Conservation (phyloP, 2,329 filamentous ascomycete species). For the Colletotrichum horii region DNA sequence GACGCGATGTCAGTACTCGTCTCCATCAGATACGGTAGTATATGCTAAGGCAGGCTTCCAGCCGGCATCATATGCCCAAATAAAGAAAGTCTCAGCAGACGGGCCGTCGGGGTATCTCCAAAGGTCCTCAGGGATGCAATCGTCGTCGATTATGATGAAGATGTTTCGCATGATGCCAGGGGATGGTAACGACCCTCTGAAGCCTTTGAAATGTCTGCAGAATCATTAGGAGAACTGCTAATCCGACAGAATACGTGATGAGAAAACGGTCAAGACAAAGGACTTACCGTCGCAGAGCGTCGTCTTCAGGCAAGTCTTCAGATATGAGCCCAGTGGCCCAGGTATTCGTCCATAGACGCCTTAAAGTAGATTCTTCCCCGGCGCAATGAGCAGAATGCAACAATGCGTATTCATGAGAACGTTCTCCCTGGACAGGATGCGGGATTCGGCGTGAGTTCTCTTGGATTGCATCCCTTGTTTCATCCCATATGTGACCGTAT, state of each 20-base stretch:
- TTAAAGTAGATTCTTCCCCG: background rate
- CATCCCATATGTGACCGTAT: too few species aligned
- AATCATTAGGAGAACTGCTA: background rate
- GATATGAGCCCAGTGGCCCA: background rate
- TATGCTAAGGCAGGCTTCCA: background rate
- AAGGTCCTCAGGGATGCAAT: background rate
- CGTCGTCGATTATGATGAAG: background rate
- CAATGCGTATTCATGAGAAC: background rate
- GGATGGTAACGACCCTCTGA: background rate
- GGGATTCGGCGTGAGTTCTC: too few species aligned
- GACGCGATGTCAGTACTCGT: background rate
- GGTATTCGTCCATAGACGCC: background rate
- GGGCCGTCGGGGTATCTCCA: background rate
- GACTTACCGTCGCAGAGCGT: background rate
- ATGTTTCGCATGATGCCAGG: background rate
- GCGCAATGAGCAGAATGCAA: background rate
- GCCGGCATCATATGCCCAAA: background rate
- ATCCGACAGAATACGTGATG: background rate
- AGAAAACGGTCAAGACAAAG: background rate
- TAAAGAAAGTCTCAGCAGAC: background rate
- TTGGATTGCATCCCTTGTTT: too few species aligned
- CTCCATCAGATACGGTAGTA: background rate
- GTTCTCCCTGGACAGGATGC: too few species aligned
- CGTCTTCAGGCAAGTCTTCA: background rate
- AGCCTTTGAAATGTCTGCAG: background rate